phyloP scores from a whole-genome alignment of 1,139 yeast species.

The Candida sanyaensis region DNA sequence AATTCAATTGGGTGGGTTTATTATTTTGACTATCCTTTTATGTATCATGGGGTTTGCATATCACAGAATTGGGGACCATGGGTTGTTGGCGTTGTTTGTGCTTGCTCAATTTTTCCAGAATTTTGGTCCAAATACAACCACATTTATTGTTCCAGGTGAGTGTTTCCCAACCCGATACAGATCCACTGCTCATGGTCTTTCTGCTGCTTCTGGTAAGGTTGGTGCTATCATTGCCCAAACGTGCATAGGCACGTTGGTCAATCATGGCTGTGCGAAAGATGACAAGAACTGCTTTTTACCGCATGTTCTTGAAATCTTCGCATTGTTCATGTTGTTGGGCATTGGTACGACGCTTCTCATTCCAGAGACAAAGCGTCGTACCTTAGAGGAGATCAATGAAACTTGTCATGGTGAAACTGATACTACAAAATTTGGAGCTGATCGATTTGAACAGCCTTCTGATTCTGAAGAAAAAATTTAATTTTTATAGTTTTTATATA shows the following conservation, averaged over 20 bases:
- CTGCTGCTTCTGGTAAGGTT: conserved; percentile 94
- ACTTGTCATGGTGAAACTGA: conserved; percentile 77
- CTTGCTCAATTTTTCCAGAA: conserved; percentile 83
- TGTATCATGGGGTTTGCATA: conserved; percentile 80
- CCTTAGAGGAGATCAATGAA: conserved; percentile 79
- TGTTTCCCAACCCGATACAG: conserved; percentile 96
- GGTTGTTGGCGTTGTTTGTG: conserved; percentile 73
- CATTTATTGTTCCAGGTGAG: conserved; percentile 96
- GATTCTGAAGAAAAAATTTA: conserved; percentile 11
- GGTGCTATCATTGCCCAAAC: conserved; percentile 98
- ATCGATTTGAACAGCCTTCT: conserved; percentile 35
- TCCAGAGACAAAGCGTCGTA: conserved; percentile 90
- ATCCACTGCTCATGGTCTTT: conserved; percentile 97
- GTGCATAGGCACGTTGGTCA: conserved; percentile 78
- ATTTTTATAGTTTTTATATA: background rate
- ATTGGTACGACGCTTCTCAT: conserved; percentile 60
- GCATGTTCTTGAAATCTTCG: conserved; percentile 91
- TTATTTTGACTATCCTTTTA: conserved; percentile 65
- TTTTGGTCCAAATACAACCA: conserved; percentile 95
- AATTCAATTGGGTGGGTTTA: conserved; percentile 73
- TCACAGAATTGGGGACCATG: conserved; percentile 59
- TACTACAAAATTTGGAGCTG: conserved; percentile 40
- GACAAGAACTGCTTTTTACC: conserved; percentile 75
- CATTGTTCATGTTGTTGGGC: conserved; percentile 86
- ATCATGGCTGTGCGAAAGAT: conserved; percentile 69